Conservation (phyloP, 257 asterid species). For the Leonotis leonurus region DNA sequence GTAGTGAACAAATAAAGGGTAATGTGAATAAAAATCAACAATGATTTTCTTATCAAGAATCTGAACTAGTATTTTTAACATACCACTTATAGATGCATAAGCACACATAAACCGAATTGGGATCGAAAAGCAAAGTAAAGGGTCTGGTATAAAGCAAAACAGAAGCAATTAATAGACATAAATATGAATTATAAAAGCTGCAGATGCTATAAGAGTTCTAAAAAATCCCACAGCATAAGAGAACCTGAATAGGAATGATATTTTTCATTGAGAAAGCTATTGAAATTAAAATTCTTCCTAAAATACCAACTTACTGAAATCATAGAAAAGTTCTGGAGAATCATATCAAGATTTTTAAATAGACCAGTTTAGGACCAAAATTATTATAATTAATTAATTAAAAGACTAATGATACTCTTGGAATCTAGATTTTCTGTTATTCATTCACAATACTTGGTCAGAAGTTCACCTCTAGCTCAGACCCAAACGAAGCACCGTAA, state of each 20-base stretch:
- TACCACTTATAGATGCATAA: not conserved
- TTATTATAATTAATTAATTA: not conserved
- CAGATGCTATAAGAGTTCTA: not conserved
- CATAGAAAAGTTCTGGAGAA: too few species aligned
- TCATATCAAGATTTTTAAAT: too few species aligned
- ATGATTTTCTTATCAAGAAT: not conserved
- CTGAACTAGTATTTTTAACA: not conserved
- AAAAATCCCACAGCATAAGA: not conserved
- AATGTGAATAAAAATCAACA: not conserved
- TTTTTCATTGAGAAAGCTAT: not conserved
- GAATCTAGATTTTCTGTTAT: not conserved
- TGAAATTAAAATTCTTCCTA: not conserved
- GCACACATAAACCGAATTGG: not conserved
- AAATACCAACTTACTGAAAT: too few species aligned
- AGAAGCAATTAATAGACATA: not conserved
- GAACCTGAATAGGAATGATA: not conserved
- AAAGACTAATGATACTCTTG: not conserved
- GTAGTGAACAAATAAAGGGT: not conserved
- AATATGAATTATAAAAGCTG: not conserved
- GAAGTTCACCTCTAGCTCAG: slow-evolving; percentile 81
- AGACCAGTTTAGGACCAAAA: not conserved
- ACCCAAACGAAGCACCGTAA: slow-evolving; percentile 86
- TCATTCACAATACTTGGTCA: not conserved
- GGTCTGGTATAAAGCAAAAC: not conserved
- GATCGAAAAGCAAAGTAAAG: not conserved